Base-by-base conservation (phyloP, 1,284 basidiomycete species). In the Ganoderma meredithae region DNA sequence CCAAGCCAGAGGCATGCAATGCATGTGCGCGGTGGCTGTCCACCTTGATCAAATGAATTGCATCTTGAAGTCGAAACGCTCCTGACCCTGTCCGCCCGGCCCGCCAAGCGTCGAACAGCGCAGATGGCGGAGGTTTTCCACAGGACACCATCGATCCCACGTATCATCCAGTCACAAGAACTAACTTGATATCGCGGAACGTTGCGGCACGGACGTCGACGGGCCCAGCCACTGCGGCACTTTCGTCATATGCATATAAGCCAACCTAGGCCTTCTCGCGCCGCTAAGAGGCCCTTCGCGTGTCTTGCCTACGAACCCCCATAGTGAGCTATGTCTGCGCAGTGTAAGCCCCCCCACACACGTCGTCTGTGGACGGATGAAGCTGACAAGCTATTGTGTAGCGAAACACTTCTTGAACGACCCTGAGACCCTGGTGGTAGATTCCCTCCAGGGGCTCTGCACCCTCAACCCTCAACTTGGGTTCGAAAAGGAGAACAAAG, bases 391-490 rank as follows among this genome's bases (percentile, higher is more conserved):
- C 25, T 3, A 43, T 8, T 44, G 41, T 10, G 19, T 69, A 84
- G 84, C 83, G 71, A 95, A 95, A 75, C 95, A 96, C 81, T 88
- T 96, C 72, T 71, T 93, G 66, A 95, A 95, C 77, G 79, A 84
- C 5, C 84, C 93, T 3, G 81, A 88, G 53, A 84, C 86, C 6
- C 86, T 96, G 55, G 94, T 96, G 27, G 77, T 90, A 58, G 93
- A 96, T 76, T 90, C 94, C 0, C 86, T 97, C 44, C 81, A 85
- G 69, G 95, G 95, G 5, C 82, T 97, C 31, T 88, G 88, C 67
- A 83, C 85, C 1, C 75, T 92, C 63, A 96, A 96, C 77, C 90
- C 93, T 0, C 81, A 86, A 56, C 80, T 96, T 65, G 82, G 85
- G 31, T 81, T 96, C 62, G 94, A 96, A 78, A 79, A 82, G 6